Conservation (phyloP, 2,329 filamentous ascomycete genomes). For the Penicillium olsonii region DNA sequence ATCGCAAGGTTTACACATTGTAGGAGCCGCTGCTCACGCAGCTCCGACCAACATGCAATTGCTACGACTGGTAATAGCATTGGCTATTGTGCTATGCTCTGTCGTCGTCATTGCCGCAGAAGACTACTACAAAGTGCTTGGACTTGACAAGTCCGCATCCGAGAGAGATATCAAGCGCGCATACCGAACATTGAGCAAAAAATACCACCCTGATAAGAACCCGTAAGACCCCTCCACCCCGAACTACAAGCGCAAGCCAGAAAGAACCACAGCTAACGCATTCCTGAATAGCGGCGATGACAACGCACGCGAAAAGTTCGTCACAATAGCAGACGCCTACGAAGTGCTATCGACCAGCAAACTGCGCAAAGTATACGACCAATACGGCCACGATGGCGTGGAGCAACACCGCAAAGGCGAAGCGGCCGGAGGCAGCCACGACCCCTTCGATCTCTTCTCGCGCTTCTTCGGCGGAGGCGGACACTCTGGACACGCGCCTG, state of each 20-base stretch:
- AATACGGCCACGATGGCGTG: constrained; percentile 88
- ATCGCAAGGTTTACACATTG: neutral
- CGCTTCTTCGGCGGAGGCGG: constrained; percentile 94
- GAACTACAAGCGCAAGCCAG: neutral
- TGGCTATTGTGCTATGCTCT: constrained; percentile 42
- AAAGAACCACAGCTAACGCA: neutral
- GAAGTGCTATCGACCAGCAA: constrained; percentile 81
- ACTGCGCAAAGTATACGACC: constrained; percentile 86
- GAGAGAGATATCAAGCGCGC: constrained; percentile 92
- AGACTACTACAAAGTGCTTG: constrained; percentile 69
- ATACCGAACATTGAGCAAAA: constrained; percentile 89
- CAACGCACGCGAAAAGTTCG: constrained; percentile 83
- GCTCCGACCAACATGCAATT: constrained; percentile 35
- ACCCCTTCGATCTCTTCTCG: constrained; percentile 95
- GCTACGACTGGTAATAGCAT: constrained; percentile 31
- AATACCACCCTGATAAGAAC: constrained; percentile 97
- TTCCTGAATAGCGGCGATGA: constrained; percentile 73
- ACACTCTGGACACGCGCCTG: constrained; percentile 72
- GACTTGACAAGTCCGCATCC: constrained; percentile 73
- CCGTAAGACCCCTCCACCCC: constrained; percentile 61
- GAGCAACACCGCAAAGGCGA: constrained; percentile 77
- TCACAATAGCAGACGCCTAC: constrained; percentile 92
- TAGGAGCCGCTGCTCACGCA: constrained; percentile 19
- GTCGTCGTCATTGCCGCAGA: constrained; percentile 42
- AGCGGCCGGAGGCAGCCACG: constrained; percentile 60